Evolutionary conservation across 192 early-diverging fungal species (phyloP).

Genomic region (Entomortierella chlamydospora): DNA sequence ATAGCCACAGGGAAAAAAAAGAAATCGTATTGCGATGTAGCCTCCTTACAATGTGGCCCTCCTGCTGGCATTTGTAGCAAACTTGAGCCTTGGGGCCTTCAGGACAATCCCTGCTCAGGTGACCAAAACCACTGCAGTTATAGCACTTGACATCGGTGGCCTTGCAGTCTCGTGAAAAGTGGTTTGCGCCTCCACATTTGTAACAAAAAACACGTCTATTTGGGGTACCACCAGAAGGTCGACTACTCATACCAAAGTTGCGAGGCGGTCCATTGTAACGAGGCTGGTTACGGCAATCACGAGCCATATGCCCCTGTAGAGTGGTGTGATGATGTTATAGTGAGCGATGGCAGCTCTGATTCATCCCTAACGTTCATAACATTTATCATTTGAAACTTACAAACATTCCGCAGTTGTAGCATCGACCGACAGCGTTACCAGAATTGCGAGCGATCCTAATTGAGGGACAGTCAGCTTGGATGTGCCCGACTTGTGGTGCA

Average conservation of each 20-base stretch:
- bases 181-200: conserved; percentile 66
- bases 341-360: too few species aligned
- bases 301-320: conserved; percentile 64
- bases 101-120: conserved; percentile 38
- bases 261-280: conserved; percentile 39
- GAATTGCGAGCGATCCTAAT: conserved; percentile 45
- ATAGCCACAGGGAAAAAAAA: background rate
- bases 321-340: too few species aligned
- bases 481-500: conserved; percentile 68
- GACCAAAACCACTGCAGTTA: conserved; percentile 63
- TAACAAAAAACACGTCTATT: conserved; percentile 56
- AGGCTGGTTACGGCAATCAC: conserved; percentile 53
- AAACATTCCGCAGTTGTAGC: conserved; percentile 62
- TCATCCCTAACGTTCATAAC: too few species aligned
- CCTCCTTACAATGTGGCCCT: conserved; percentile 63
- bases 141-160: conserved; percentile 67
- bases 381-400: conserved; percentile 44
- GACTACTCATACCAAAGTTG: conserved; percentile 10
- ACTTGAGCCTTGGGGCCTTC: conserved; percentile 46
- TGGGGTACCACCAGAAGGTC: background rate
- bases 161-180: conserved; percentile 66
- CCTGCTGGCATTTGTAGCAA: conserved; percentile 65
- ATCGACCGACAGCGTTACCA: conserved; percentile 41
- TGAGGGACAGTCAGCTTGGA: conserved; percentile 63
- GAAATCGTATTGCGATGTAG: background rate